Percentiles rank a stretch among this genome's conserved stretches.
These are phyloP conservation scores for Magnaporthales sp. DNA, from an alignment of 2,329 filamentous ascomycete species.

Conservation along the genomic window DNA sequence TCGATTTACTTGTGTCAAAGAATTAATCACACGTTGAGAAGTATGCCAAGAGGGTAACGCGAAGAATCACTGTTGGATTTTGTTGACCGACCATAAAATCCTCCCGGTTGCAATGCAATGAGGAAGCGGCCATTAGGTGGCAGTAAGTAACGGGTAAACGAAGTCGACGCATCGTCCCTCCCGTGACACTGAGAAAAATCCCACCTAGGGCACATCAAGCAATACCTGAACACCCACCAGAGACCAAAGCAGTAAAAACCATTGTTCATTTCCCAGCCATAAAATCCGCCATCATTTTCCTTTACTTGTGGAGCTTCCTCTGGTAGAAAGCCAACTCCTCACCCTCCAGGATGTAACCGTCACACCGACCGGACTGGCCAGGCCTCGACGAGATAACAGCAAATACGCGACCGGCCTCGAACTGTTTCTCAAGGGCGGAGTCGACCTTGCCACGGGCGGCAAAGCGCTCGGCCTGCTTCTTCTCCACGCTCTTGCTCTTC, in stretches of 20 bases:
- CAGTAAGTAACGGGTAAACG: neutral
- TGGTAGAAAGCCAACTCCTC: constrained; percentile 99
- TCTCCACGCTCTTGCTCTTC: constrained; percentile 93
- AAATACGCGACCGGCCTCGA: constrained; percentile 97
- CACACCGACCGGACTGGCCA: constrained; percentile 91
- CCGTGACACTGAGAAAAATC: constrained; percentile 4
- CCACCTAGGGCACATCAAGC: constrained; percentile 5
- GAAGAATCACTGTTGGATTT: constrained; percentile 7
- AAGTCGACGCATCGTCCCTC: neutral
- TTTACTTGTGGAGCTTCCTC: constrained; percentile 98
- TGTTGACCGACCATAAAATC: constrained; percentile 7
- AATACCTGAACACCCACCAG: constrained; percentile 10
- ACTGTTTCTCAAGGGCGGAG: constrained; percentile 87
- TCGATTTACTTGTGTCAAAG: neutral
- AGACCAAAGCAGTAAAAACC: constrained; percentile 7
- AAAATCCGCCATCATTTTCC: constrained; percentile 6
- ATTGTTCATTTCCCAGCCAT: constrained; percentile 1
- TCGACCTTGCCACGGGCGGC: constrained; percentile 88
- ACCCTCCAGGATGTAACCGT: constrained; percentile 98
- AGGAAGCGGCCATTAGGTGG: constrained; percentile 7
- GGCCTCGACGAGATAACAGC: constrained; percentile 88
- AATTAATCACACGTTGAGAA: neutral
- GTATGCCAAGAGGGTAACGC: neutral
- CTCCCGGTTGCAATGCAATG: constrained; percentile 7
- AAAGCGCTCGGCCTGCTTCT: constrained; percentile 89